Percentiles rank a stretch among this genome's conserved stretches.
These are phyloP conservation scores for Neurospora pannonica DNA, from an alignment of 495 filamentous ascomycete genomes.

Conservation along the genomic window DNA sequence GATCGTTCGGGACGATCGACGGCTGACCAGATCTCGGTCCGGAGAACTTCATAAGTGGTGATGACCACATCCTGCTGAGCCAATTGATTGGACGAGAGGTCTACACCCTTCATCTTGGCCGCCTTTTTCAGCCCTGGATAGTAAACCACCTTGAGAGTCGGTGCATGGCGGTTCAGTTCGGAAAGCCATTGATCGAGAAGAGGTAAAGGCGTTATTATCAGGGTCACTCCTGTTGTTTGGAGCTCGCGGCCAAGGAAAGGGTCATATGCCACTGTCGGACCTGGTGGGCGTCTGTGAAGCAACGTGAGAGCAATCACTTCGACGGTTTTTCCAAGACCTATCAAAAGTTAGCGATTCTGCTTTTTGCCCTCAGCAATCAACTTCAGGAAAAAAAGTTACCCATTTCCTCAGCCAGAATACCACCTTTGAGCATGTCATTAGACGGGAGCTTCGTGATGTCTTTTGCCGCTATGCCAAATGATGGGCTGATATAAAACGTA, in stretches of 20 bases:
- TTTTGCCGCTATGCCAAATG: conserved; percentile 52
- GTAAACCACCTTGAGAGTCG: conserved; percentile 26
- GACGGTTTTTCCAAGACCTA: conserved; percentile 77
- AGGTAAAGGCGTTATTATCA: conserved; percentile 78
- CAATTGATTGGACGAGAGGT: conserved; percentile 41
- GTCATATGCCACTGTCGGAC: conserved; percentile 11
- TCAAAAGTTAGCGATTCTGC: not conserved
- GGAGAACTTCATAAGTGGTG: conserved; percentile 75
- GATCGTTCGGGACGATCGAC: conserved; percentile 52
- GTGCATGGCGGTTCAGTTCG: conserved; percentile 60
- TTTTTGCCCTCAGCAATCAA: not conserved
- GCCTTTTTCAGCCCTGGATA: conserved; percentile 40
- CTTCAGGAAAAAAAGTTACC: conserved; percentile 16
- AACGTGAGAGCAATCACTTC: conserved; percentile 74
- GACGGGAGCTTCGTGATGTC: conserved; percentile 40
- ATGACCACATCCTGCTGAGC: conserved; percentile 67
- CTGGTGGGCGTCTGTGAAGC: conserved; percentile 40
- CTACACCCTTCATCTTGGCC: conserved; percentile 13
- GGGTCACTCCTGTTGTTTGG: conserved; percentile 51
- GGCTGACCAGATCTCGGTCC: conserved; percentile 68
- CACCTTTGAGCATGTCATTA: conserved; percentile 45
- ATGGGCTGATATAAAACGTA: conserved; percentile 42
- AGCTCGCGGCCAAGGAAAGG: conserved; percentile 26
- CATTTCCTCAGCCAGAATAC: conserved; percentile 89
- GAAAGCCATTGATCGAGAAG: conserved; percentile 82